A percentile compares a stretch with the other conserved stretches of the same genome.
phyloP scores from a whole-genome alignment of 116 monocot genomes.

The Trichopus zeylanicus region DNA sequence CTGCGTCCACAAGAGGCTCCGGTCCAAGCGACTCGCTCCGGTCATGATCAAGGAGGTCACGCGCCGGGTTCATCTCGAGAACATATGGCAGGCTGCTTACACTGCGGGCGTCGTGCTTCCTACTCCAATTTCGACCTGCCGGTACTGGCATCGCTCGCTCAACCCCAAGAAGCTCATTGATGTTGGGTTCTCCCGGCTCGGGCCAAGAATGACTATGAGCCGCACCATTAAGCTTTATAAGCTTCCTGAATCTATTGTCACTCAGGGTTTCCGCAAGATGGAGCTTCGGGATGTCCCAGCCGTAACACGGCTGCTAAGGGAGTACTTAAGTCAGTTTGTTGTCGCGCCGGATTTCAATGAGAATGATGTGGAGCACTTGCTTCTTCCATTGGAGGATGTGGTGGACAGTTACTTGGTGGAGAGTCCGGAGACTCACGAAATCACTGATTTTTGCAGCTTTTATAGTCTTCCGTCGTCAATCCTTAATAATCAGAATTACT shows the following conservation, averaged over 20 bases:
- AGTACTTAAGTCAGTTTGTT: conserved; percentile 35
- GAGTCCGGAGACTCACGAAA: conserved; percentile 47
- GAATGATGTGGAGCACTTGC: conserved; percentile 67
- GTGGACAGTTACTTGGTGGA: conserved; percentile 75
- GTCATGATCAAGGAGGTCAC: conserved; percentile 81
- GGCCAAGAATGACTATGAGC: conserved; percentile 61
- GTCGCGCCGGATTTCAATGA: conserved; percentile 70
- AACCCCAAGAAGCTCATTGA: conserved; percentile 81
- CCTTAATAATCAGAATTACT: conserved; percentile 47
- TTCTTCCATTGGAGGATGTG: conserved; percentile 55
- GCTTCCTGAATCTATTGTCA: conserved; percentile 33
- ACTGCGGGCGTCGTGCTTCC: conserved; percentile 59
- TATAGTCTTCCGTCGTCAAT: conserved; percentile 47
- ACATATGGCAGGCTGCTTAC: conserved; percentile 73
- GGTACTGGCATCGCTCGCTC: conserved; percentile 60
- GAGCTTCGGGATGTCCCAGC: conserved; percentile 62
- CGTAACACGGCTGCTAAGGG: conserved; percentile 48
- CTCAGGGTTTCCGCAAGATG: conserved; percentile 74
- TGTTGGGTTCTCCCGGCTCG: conserved; percentile 57
- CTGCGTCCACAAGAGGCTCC: conserved; percentile 74
- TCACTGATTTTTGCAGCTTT: conserved; percentile 84
- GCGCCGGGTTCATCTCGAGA: conserved; percentile 59
- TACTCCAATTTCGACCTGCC: conserved; percentile 51
- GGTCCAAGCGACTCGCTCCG: conserved; percentile 66
- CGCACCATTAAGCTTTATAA: conserved; percentile 52